Base-by-base conservation (phyloP, 495 filamentous ascomycete species). In the Lineolata rhizophorae region DNA sequence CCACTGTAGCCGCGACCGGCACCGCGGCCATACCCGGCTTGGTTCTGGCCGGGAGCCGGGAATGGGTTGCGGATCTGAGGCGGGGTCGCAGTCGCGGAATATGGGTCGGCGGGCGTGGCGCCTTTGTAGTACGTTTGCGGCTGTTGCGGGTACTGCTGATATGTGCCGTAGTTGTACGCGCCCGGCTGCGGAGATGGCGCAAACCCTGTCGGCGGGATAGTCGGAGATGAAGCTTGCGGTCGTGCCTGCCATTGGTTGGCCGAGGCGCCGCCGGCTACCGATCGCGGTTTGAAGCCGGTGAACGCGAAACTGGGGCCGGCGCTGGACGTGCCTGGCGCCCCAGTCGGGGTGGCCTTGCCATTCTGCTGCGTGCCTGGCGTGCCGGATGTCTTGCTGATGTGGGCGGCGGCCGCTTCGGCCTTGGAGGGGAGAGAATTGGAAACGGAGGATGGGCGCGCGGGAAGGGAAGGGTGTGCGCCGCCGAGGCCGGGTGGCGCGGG, bases 31-130 rank as follows among this genome's bases (percentile, higher is more conserved):
- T n/a, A n/a, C n/a, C n/a, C n/a, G n/a, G n/a, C n/a, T n/a, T n/a
- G n/a, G 21, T 53, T 52, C 32, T 58, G 54, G 26, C 54, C 61
- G 4, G 77, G 70, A 1, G 70, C 62, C 1, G 75, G 72, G 48
- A 90, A 94, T 0, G 83, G 82, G 47, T 93, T 95, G 31, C 70
- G 64, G 39, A 90, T 92, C 27, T 77, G 73, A 3, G 76, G 78
- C 4, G 75, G 61, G 2, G 60, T 14, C 15, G 15, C 22, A 15
- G n/a, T 12, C 5, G 20, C 39, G 47, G 47, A 39, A 45, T 43
- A 39, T 37, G 39, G 40, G 45, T 36, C 39, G 46, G 39, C 51
- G 43, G 38, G 38, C 5, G 30, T 21, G 10, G 15, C 6, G 18
- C 22, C 8, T 8, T 12, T 26, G 22, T 12, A 8, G 22, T 12